Evolutionary conservation across 176 grass and related monocot genomes (phyloP).

Genomic region (Thalia dealbata): DNA sequence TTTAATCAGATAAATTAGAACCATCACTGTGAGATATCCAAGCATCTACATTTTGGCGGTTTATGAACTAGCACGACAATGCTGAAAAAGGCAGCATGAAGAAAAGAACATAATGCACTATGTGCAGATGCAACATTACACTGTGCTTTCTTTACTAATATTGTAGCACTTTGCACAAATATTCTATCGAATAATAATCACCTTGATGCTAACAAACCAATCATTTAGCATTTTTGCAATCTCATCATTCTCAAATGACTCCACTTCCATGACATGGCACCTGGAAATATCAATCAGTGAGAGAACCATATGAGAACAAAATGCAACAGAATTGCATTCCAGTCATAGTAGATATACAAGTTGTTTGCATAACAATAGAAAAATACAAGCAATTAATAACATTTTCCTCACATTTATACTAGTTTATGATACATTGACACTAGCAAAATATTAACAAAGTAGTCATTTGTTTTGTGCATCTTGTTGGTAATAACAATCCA

Average conservation of each 20-base stretch:
- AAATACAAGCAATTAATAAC: background rate
- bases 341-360: background rate
- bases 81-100: background rate
- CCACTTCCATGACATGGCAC: constrained; percentile 98
- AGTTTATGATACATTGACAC: no score
- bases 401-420: no score
- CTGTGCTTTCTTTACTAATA: background rate
- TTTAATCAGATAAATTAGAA: constrained; percentile 53
- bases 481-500: no score
- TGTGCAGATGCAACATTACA: background rate
- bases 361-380: background rate
- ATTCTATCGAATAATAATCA: constrained; percentile 4
- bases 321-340: background rate
- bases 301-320: background rate
- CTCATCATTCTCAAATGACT: constrained; percentile 91
- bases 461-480: no score
- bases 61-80: background rate
- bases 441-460: no score
- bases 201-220: constrained; percentile 98
- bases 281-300: constrained; percentile 16
- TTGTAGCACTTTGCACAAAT: background rate
- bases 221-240: constrained; percentile 81
- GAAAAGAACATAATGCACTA: background rate
- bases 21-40: constrained; percentile 9
- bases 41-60: background rate